Percentiles rank a stretch among this genome's conserved stretches.
These are phyloP conservation scores for Lagenaria siceraria DNA, from an alignment of 306 rosid species.

Conservation along the genomic window DNA sequence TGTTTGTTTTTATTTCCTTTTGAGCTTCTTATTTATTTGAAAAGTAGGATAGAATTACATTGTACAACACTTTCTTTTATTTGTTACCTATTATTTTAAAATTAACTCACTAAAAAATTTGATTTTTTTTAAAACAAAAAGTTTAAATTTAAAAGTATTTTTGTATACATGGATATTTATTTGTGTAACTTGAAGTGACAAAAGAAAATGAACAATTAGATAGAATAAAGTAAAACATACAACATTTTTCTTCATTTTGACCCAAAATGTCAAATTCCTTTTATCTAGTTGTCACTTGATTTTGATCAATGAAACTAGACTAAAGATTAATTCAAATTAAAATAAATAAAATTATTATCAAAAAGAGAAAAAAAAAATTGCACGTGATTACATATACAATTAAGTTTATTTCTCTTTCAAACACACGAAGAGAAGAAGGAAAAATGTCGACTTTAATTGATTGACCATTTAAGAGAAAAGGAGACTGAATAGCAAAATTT, in stretches of 20 bases:
- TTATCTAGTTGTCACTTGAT: not conserved
- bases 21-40: not conserved
- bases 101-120: too few relatives aligned
- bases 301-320: not conserved
- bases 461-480: not conserved
- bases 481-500: not conserved
- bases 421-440: not conserved
- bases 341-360: not conserved
- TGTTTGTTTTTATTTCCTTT: not conserved
- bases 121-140: too few relatives aligned
- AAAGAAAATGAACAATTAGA: too few relatives aligned
- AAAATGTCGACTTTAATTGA: not conserved
- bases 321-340: not conserved
- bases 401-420: not conserved
- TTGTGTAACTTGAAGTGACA: too few relatives aligned
- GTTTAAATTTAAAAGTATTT: too few relatives aligned
- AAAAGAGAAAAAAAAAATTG: not conserved
- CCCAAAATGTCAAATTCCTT: not conserved
- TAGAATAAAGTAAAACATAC: too few relatives aligned
- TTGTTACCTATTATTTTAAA: not conserved
- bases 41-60: not conserved
- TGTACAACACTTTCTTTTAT: not conserved
- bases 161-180: too few relatives aligned
- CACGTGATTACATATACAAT: not conserved
- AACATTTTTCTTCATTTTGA: too few relatives aligned